Evolutionary conservation across 1,284 basidiomycete species (phyloP).

Genomic region (Leccinum griseonigrum): DNA sequence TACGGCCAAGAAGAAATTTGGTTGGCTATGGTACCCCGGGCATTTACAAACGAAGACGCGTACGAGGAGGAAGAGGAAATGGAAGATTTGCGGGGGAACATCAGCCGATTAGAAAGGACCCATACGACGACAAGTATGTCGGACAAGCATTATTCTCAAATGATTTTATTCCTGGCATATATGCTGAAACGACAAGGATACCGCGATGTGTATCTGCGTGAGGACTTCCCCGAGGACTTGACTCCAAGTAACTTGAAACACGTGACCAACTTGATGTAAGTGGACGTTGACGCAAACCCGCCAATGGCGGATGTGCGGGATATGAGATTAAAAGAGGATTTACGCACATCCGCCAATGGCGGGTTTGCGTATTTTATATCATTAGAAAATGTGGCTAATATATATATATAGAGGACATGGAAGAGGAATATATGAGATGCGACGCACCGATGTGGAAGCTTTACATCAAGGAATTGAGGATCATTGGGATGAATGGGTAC

Average conservation of each 20-base stretch:
- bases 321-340: too few species aligned
- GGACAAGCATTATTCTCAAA: neutral
- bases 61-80: neutral
- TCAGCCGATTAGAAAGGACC: neutral
- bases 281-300: neutral
- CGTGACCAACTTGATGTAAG: neutral
- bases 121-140: neutral
- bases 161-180: neutral
- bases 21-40: neutral
- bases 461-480: neutral
- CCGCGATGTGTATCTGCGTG: neutral
- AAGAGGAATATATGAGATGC: neutral
- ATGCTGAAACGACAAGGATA: neutral
- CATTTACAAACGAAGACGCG: neutral
- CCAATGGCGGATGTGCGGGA: neutral
- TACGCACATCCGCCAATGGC: neutral
- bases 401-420: neutral
- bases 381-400: too few species aligned
- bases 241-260: fast-evolving
- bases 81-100: neutral
- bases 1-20: neutral
- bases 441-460: neutral
- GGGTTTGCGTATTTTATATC: neutral
- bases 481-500: neutral
- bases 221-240: neutral